Evolutionary conservation across 495 filamentous ascomycete species (phyloP), one percentile per base, ranked within the genome.

Genomic region (Penicillium taxi): DNA sequence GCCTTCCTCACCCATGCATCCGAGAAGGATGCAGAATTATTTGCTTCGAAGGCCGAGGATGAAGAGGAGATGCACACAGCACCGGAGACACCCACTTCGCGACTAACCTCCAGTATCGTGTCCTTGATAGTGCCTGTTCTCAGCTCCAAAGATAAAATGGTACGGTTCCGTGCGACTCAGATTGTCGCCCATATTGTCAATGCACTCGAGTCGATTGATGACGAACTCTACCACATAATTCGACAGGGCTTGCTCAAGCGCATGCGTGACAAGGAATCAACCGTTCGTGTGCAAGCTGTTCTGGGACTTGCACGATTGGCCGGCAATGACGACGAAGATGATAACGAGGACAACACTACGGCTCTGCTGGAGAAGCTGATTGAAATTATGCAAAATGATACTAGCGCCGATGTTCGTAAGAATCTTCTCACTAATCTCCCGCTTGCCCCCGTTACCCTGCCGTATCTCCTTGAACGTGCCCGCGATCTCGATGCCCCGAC

Each of bases 221-320:
- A 93, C 50, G 87, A 91, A 35, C 56, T 94, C 28, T 96, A 94
- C 56, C 74, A 87, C 48, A 74, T 82, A 30, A 66, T 96, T 23
- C 73, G 83, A 23, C 66, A 80, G 19, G 82, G 80, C 2, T 67
- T 99, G 14, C 53, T 89, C 26, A 89, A 84, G 60, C 76, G 91
- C 18, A 80, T 96, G 26, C 75, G 84, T 36, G 91, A 99, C 58
- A 96, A 94, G 56, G 91, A 99, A 57, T 69, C 85, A 0, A 82
- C 84, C 48, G 84, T 99, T 9, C 75, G 91, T 23, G 82, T 90
- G 8, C 91, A 99, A 59, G 93, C 91, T n/a, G 90, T 93, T 5
- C 70, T 94, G 40, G 88, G 86, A 5, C 70, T 99, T 12, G 85
- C 84, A 14, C 72, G 88, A 24, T 64, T 96, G 5, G 88, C 85